phyloP scores from a whole-genome alignment of 192 early-diverging fungal genomes.

The Linnemannia zychae region DNA sequence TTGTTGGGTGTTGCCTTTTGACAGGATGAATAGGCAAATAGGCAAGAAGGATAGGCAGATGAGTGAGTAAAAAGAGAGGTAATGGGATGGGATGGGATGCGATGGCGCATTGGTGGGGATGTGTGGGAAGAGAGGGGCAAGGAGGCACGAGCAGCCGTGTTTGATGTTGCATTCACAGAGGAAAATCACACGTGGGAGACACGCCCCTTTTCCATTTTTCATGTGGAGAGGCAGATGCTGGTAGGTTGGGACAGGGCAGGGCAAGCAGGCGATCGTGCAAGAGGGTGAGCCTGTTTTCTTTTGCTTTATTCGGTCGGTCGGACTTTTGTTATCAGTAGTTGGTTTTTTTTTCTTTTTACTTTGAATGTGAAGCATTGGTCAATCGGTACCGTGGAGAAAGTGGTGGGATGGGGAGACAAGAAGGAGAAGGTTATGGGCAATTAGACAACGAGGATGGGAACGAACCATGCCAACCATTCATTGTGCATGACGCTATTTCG shows the following conservation, averaged over 20 bases:
- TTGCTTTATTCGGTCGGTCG: not conserved
- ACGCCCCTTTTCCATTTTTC: not conserved
- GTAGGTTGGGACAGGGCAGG: no score
- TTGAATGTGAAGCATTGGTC: no score
- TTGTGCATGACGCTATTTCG: not conserved
- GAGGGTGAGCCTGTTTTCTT: not conserved
- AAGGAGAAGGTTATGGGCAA: not conserved
- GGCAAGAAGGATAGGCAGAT: not conserved
- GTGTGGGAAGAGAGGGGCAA: not conserved
- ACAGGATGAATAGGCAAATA: not conserved
- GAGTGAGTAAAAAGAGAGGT: not conserved
- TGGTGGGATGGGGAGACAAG: not conserved
- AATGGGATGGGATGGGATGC: not conserved
- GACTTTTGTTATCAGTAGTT: not conserved
- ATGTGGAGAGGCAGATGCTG: not conserved
- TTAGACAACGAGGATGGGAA: not conserved
- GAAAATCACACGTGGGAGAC: slow-evolving; percentile 5
- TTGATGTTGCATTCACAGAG: no score
- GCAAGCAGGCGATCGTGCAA: not conserved
- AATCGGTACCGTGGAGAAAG: no score
- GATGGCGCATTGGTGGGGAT: not conserved
- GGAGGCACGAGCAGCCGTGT: not conserved
- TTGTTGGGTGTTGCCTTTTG: not conserved
- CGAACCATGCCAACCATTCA: not conserved
- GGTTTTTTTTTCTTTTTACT: no score